phyloP scores from a whole-genome alignment of 2,329 filamentous ascomycete species.

The Penicillium frequentans region DNA sequence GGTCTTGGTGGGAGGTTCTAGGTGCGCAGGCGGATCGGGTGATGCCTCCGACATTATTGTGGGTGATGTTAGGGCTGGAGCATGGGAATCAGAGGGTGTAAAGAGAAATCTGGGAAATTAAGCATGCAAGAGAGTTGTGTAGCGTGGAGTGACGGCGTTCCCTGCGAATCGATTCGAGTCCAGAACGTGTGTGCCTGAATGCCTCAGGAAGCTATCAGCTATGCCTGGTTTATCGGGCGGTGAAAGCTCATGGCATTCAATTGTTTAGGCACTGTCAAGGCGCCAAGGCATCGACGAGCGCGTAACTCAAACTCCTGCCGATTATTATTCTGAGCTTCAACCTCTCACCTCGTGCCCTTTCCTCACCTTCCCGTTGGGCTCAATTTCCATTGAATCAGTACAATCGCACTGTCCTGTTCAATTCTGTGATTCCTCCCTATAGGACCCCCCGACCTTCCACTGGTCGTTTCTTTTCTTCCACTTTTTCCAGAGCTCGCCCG shows the following conservation, averaged over 20 bases:
- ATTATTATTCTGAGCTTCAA: slow-evolving; percentile 19
- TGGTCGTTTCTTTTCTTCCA: slow-evolving; percentile 11
- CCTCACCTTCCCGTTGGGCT: slow-evolving; percentile 1
- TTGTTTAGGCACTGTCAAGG: neutral
- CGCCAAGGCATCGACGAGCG: slow-evolving; percentile 14
- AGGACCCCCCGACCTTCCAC: slow-evolving; percentile 12
- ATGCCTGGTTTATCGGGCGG: slow-evolving; percentile 14
- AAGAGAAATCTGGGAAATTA: slow-evolving; percentile 11
- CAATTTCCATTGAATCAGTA: slow-evolving; percentile 2
- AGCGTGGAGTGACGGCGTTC: slow-evolving; percentile 27
- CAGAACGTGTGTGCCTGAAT: slow-evolving; percentile 29
- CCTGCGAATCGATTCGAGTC: slow-evolving; percentile 33
- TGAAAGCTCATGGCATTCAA: neutral
- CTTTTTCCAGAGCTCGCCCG: slow-evolving; percentile 25
- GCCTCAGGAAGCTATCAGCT: slow-evolving; percentile 7
- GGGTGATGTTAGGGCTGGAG: slow-evolving; percentile 22
- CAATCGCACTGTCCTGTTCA: slow-evolving; percentile 2
- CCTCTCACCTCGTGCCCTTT: neutral
- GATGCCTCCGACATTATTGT: slow-evolving; percentile 39
- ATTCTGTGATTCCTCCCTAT: slow-evolving; percentile 9
- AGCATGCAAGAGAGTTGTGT: slow-evolving; percentile 11
- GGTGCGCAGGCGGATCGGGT: slow-evolving; percentile 41
- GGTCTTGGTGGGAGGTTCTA: slow-evolving; percentile 57
- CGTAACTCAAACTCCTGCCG: slow-evolving; percentile 27
- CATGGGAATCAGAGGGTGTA: slow-evolving; percentile 14